phyloP scores from a whole-genome alignment of 2,329 filamentous ascomycete species.

The Penicillium sp. region DNA sequence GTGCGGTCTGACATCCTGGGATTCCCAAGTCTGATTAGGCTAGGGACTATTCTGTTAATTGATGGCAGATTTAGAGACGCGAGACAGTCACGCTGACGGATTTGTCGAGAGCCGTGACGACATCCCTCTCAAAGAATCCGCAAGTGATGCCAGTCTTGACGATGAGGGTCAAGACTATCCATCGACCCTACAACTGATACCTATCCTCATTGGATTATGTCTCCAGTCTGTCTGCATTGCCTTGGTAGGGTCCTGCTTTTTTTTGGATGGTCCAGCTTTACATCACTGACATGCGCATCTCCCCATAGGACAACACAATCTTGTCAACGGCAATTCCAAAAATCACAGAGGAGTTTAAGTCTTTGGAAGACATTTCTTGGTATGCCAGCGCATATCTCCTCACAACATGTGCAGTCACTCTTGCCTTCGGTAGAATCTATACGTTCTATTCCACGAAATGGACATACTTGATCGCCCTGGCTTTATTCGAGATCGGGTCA shows the following conservation, averaged over 20 bases:
- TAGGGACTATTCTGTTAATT: conserved; percentile 1
- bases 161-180: conserved; percentile 37
- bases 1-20: not conserved
- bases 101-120: conserved; percentile 18
- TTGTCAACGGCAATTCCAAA: conserved; percentile 50
- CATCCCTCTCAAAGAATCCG: conserved; percentile 21
- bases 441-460: conserved; percentile 48
- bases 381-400: conserved; percentile 50
- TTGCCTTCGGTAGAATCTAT: conserved; percentile 48
- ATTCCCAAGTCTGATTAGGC: not conserved
- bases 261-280: too few relatives aligned
- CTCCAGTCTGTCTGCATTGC: conserved; percentile 43
- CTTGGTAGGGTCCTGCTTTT: conserved; percentile 25
- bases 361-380: conserved; percentile 51
- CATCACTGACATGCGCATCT: not conserved
- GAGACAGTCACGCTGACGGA: conserved; percentile 13
- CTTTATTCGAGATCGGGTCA: conserved; percentile 47
- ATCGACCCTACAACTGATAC: conserved; percentile 31
- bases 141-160: conserved; percentile 9
- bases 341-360: conserved; percentile 52
- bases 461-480: conserved; percentile 42
- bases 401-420: conserved; percentile 45
- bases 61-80: conserved; percentile 15
- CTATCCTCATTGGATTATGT: conserved; percentile 40
- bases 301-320: conserved; percentile 43